Percentiles rank a stretch among this genome's conserved stretches.
phyloP scores from a whole-genome alignment of 768 basidiomycete genomes.

The Pseudohyphozyma bogoriensis region DNA sequence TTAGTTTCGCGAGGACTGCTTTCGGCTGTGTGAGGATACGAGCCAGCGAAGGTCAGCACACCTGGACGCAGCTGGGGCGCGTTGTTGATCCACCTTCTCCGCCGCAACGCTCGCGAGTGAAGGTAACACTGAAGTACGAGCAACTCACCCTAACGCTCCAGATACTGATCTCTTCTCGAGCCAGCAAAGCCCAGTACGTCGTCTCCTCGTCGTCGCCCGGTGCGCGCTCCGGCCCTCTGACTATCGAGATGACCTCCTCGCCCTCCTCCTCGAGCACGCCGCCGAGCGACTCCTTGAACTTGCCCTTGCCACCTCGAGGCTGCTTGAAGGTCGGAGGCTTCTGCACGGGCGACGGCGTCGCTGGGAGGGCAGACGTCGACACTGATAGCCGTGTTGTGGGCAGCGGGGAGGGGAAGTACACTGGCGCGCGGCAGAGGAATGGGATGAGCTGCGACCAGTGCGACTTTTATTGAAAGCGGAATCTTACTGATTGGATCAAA shows the following conservation, averaged over 20 bases:
- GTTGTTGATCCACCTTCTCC: too few species aligned
- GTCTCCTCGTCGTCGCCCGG: background rate
- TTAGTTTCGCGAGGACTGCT: slow-evolving; percentile 27
- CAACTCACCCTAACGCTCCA: slow-evolving; percentile 20
- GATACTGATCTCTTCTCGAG: slow-evolving; percentile 21
- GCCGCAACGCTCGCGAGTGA: too few species aligned
- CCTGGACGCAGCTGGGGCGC: background rate
- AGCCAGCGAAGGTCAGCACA: too few species aligned
- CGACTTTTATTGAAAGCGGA: too few species aligned
- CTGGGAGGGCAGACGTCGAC: slow-evolving; percentile 20
- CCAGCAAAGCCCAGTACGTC: slow-evolving; percentile 12
- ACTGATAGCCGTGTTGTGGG: slow-evolving; percentile 23
- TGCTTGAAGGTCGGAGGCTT: slow-evolving; percentile 7
- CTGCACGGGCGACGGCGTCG: slow-evolving; percentile 7
- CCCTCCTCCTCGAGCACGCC: slow-evolving; percentile 28
- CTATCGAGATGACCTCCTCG: slow-evolving; percentile 22
- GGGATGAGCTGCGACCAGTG: background rate
- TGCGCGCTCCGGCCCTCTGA: background rate
- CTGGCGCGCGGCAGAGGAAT: background rate
- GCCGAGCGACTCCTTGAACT: slow-evolving; percentile 22
- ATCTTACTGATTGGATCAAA: too few species aligned
- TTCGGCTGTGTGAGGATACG: slow-evolving; percentile 7
- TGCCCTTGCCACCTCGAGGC: slow-evolving; percentile 10
- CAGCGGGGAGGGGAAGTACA: slow-evolving; percentile 27
- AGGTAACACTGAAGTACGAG: background rate